Conservation (phyloP, 73 alveolate species). For the Paramecium pentaurelia region DNA sequence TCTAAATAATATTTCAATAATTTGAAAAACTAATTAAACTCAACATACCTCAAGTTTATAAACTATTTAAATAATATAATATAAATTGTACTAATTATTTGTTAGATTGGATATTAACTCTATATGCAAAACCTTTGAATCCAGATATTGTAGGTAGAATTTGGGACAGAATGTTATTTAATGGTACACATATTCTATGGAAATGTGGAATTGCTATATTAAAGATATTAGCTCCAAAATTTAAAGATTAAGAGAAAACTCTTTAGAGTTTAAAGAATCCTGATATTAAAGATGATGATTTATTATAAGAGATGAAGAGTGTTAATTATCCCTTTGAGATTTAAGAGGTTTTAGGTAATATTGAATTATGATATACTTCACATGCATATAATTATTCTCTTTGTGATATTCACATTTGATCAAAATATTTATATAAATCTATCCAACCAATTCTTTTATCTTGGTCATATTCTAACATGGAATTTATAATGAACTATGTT, state of each 20-base stretch:
- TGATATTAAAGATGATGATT: not conserved
- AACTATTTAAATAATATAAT: not conserved
- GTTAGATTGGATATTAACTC: not conserved
- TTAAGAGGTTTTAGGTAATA: not conserved
- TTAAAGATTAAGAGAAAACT: not conserved
- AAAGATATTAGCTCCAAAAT: not conserved
- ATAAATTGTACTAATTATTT: not conserved
- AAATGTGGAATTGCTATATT: slow-evolving; percentile 25
- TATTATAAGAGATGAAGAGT: not conserved
- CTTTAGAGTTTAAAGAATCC: not conserved
- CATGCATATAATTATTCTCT: not conserved
- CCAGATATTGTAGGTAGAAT: slow-evolving; percentile 22
- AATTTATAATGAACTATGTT: not conserved
- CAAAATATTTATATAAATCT: not conserved
- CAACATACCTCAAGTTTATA: not conserved
- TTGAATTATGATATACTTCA: slow-evolving; percentile 8
- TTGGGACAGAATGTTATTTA: slow-evolving; percentile 2
- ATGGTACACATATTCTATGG: slow-evolving; percentile 2
- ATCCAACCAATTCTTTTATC: not conserved
- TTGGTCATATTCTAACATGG: not conserved
- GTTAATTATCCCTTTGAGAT: not conserved
- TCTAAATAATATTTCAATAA: not conserved
- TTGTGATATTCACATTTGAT: not conserved
- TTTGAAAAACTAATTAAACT: not conserved
- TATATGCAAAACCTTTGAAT: not conserved